Percentiles rank a stretch among this genome's conserved stretches.
phyloP scores from a whole-genome alignment of 2,329 filamentous ascomycete genomes.

The Apiospora kogelbergensis region DNA sequence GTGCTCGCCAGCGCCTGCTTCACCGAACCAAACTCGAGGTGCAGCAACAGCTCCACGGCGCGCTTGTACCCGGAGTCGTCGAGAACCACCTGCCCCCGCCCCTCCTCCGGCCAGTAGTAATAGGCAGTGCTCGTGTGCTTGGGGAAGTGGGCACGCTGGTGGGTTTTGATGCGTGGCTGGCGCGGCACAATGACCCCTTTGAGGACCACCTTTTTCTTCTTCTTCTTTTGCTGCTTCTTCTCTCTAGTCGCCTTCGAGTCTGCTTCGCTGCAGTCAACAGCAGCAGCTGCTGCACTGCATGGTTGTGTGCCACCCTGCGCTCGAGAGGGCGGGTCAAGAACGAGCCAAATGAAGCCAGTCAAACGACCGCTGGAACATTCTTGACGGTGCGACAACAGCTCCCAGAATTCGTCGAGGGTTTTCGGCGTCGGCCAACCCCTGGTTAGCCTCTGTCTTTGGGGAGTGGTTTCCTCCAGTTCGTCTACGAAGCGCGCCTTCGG shows the following conservation, averaged over 20 bases:
- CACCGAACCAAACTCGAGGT: constrained; percentile 70
- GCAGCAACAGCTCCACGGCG: constrained; percentile 67
- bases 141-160: constrained; percentile 48
- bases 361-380: constrained; percentile 91
- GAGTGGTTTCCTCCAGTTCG: constrained; percentile 77
- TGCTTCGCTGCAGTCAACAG: constrained; percentile 18
- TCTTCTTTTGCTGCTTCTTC: constrained; percentile 40
- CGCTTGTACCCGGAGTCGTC: constrained; percentile 66
- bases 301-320: constrained; percentile 25
- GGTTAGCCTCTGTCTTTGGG: constrained; percentile 50
- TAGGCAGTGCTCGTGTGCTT: constrained; percentile 57
- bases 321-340: constrained; percentile 62
- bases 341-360: constrained; percentile 93
- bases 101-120: constrained; percentile 64
- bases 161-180: constrained; percentile 64
- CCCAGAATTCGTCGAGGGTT: constrained; percentile 92
- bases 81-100: constrained; percentile 64
- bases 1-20: constrained; percentile 66
- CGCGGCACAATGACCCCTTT: constrained; percentile 63
- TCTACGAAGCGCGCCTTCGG: constrained; percentile 88
- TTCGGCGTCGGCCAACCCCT: constrained; percentile 82
- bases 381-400: constrained; percentile 95
- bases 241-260: constrained; percentile 17
- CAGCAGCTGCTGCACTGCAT: constrained; percentile 11
- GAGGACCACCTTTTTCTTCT: constrained; percentile 48